Percentiles rank a stretch among this genome's conserved stretches.
These are phyloP conservation scores for Cladosporium sp. DNA, from an alignment of 2,329 filamentous ascomycete genomes.

Conservation along the genomic window DNA sequence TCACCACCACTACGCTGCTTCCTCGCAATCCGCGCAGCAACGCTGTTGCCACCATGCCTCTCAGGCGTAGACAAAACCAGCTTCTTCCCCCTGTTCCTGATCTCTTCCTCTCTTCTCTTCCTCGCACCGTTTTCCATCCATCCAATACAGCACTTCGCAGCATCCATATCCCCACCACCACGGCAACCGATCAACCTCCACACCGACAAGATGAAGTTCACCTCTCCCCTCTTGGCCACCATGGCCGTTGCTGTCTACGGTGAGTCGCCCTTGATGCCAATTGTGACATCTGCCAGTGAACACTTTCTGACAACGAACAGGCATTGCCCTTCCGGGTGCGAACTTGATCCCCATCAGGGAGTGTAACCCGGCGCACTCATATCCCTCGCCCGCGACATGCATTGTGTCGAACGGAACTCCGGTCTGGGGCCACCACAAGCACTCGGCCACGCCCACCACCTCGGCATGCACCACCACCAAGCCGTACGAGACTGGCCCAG, in stretches of 20 bases:
- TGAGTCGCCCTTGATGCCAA: not conserved
- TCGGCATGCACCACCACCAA: not conserved
- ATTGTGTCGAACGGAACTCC: not conserved
- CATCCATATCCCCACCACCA: slow-evolving; percentile 4
- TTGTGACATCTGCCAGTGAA: not conserved
- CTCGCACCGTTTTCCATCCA: slow-evolving; percentile 9
- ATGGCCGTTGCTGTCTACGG: slow-evolving; percentile 1
- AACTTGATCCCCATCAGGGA: not conserved
- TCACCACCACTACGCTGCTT: not conserved
- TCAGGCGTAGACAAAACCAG: slow-evolving; percentile 9
- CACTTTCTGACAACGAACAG: not conserved
- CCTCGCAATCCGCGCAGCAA: not conserved
- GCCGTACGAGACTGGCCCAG: not conserved
- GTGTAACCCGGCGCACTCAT: not conserved
- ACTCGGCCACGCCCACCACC: not conserved
- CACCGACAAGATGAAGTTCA: slow-evolving; percentile 16
- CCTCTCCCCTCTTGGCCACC: not conserved
- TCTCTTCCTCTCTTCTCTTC: slow-evolving; percentile 8
- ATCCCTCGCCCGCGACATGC: not conserved
- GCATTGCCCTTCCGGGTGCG: not conserved
- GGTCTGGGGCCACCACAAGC: not conserved
- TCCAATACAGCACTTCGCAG: slow-evolving; percentile 17
- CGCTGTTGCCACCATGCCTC: not conserved
- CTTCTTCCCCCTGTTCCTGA: not conserved
- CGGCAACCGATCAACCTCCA: not conserved